These are phyloP conservation scores for Actinomortierella wolfii DNA, from an alignment of 371 early-diverging fungal genomes.

Conservation along the genomic window DNA sequence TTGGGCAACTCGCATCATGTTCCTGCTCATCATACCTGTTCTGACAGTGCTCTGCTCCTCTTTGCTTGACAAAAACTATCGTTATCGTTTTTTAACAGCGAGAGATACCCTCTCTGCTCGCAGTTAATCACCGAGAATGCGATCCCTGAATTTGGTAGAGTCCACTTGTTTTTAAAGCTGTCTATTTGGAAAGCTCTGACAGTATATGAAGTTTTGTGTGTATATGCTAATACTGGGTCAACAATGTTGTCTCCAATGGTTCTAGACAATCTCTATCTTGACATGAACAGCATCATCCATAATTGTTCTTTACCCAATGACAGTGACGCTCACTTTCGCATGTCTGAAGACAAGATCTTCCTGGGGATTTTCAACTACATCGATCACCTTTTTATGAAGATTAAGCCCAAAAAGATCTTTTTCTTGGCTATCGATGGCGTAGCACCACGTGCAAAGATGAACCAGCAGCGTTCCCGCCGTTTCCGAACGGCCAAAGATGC, in stretches of 20 bases:
- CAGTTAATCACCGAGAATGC: conserved; percentile 84
- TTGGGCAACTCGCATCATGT: not conserved
- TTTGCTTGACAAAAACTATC: not conserved
- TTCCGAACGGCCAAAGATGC: conserved; percentile 94
- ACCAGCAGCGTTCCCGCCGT: conserved; percentile 98
- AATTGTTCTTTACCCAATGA: conserved; percentile 97
- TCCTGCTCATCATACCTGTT: not conserved
- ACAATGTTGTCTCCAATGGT: not conserved
- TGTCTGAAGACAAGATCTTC: conserved; percentile 95
- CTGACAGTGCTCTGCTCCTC: not conserved
- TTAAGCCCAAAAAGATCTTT: conserved; percentile 93
- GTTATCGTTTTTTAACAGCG: conserved; percentile 53
- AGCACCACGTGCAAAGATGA: conserved; percentile 99
- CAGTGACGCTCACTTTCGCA: conserved; percentile 70
- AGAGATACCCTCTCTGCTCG: conserved; percentile 95
- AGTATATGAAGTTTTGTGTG: no score
- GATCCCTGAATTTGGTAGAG: conserved; percentile 94
- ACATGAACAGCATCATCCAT: conserved; percentile 99
- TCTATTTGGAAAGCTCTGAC: no score
- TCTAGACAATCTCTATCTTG: conserved; percentile 93
- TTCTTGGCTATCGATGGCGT: conserved; percentile 98
- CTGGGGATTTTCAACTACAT: conserved; percentile 94
- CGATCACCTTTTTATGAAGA: conserved; percentile 91
- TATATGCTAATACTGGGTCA: no score
- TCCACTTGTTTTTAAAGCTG: no score